These are phyloP conservation scores for Aspergillus chevalieri DNA, from an alignment of 2,329 filamentous ascomycete genomes.

Conservation along the genomic window DNA sequence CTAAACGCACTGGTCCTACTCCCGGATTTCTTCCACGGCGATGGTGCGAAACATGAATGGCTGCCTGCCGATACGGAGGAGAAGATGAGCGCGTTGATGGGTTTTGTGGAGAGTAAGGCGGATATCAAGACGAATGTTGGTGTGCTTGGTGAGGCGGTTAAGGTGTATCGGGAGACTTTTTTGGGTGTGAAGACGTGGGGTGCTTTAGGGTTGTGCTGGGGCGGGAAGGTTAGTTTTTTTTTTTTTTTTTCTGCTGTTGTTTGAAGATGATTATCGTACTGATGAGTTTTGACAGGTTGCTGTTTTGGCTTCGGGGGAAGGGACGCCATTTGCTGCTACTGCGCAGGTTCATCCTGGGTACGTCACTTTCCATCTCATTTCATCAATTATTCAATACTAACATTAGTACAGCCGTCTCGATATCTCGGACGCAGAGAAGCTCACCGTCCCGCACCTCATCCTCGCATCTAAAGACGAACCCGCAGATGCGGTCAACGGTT, in stretches of 20 bases:
- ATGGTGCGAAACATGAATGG: slow-evolving; percentile 34
- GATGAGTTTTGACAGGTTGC: slow-evolving; percentile 7
- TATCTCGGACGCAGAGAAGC: slow-evolving; percentile 52
- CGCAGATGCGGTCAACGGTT: slow-evolving; percentile 46
- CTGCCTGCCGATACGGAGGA: slow-evolving; percentile 60
- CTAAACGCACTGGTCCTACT: slow-evolving; percentile 38
- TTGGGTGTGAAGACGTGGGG: slow-evolving; percentile 54
- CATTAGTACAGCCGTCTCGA: slow-evolving; percentile 35
- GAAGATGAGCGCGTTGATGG: slow-evolving; percentile 54
- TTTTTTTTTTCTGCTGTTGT: no score
- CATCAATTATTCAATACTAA: slow-evolving; percentile 2
- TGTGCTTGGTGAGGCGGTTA: slow-evolving; percentile 27
- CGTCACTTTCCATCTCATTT: slow-evolving; percentile 15
- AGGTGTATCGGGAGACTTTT: slow-evolving; percentile 49
- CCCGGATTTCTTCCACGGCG: slow-evolving; percentile 42
- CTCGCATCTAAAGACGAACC: slow-evolving; percentile 63
- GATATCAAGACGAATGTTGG: slow-evolving; percentile 21
- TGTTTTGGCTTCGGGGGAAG: slow-evolving; percentile 41
- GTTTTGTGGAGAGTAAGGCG: slow-evolving; percentile 50
- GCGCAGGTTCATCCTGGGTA: slow-evolving; percentile 33
- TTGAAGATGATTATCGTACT: no score
- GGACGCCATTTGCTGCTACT: slow-evolving; percentile 48
- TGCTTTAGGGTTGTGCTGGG: slow-evolving; percentile 65
- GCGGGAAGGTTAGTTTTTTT: slow-evolving; percentile 55
- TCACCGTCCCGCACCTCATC: slow-evolving; percentile 57